Percentiles rank a stretch among this genome's conserved stretches.
Evolutionary conservation across 140 eudicot species (phyloP).

Genomic region (Oenanthe javanica): DNA sequence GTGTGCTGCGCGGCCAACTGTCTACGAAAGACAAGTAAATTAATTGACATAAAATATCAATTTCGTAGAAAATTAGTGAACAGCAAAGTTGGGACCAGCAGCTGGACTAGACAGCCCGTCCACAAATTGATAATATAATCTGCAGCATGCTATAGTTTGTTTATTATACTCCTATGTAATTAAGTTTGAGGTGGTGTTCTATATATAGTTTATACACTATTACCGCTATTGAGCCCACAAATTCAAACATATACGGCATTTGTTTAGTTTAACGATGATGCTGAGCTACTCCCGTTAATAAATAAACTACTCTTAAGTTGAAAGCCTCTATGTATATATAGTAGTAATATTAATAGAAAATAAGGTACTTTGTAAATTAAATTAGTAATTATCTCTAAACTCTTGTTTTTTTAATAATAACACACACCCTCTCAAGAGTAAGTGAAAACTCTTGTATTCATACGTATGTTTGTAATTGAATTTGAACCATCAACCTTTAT

Average conservation of each 20-base stretch:
- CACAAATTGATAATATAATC: neutral
- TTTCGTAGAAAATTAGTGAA: neutral
- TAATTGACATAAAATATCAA: neutral
- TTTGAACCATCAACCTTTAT: too few species aligned
- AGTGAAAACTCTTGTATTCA: too few species aligned
- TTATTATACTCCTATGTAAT: neutral
- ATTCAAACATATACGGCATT: slow-evolving; percentile 1
- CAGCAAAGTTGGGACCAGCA: slow-evolving; percentile 7
- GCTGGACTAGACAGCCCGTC: neutral
- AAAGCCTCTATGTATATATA: neutral
- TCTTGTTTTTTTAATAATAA: too few species aligned
- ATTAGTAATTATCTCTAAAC: too few species aligned
- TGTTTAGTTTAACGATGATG: neutral
- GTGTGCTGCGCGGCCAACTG: neutral
- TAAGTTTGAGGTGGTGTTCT: neutral
- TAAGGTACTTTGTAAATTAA: too few species aligned
- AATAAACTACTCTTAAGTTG: neutral
- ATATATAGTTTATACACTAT: neutral
- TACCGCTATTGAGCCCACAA: slow-evolving; percentile 1
- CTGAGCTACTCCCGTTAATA: neutral
- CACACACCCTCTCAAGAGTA: too few species aligned
- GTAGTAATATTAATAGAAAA: too few species aligned
- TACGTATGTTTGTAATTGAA: too few species aligned
- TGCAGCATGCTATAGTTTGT: neutral
- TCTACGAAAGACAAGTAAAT: neutral